These are phyloP conservation scores for Iris macrosiphon DNA, from an alignment of 106 monocot genomes.

Conservation along the genomic window DNA sequence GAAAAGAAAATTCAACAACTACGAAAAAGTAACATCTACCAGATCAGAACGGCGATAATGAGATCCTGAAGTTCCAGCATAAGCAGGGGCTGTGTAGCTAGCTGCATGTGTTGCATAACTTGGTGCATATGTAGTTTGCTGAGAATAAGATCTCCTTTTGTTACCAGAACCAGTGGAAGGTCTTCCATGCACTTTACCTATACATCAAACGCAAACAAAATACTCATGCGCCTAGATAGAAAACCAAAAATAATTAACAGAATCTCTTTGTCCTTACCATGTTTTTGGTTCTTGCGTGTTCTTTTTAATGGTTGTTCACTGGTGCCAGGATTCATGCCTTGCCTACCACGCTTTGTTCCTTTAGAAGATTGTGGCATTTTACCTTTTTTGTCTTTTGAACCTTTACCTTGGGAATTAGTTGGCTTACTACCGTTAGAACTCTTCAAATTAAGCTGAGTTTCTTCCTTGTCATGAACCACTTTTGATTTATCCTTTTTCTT, in stretches of 20 bases:
- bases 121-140: constrained; percentile 6
- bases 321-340: constrained; percentile 5
- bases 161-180: constrained; percentile 4
- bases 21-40: constrained; percentile 13
- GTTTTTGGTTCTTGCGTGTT: constrained; percentile 14
- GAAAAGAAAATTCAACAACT: background rate
- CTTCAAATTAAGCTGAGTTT: constrained; percentile 12
- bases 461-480: constrained; percentile 4
- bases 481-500: constrained; percentile 13
- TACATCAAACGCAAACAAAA: constrained; percentile 3
- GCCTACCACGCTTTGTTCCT: constrained; percentile 17
- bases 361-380: background rate
- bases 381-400: background rate
- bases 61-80: constrained; percentile 23
- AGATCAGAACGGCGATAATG: constrained; percentile 24
- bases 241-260: background rate
- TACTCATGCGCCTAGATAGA: background rate
- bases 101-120: constrained; percentile 9
- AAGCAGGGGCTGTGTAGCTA: constrained; percentile 4
- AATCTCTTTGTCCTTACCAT: constrained; percentile 1
- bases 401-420: constrained; percentile 12
- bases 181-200: constrained; percentile 7
- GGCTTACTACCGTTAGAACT: constrained; percentile 3
- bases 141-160: constrained; percentile 16
- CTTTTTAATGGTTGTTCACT: constrained; percentile 24